Evolutionary conservation across 192 early-diverging fungal genomes (phyloP), one percentile per base, ranked within the genome.

Genomic region (Cetraspora pellucida): DNA sequence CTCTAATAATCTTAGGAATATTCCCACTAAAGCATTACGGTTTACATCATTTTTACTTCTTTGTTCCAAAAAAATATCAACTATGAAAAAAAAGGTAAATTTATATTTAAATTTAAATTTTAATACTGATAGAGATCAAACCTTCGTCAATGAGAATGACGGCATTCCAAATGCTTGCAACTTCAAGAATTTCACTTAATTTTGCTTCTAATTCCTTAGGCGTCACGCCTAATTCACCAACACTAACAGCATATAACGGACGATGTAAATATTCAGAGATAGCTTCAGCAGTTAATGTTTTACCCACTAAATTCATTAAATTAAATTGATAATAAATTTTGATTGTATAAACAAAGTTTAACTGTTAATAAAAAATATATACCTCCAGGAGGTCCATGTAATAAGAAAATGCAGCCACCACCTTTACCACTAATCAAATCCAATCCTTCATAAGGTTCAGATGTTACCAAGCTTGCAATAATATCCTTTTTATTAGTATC

Each of bases 201-300:
- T 85, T 55, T n/a, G 46, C 31, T 80, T 89, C 89, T 81, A 90
- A 81, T 4, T 81, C 83, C 60, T 89, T 83, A 7, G 85, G 85
- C 17, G 81, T 84, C 28, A 78, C 82, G 0, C 89, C 89, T 21
- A 90, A 83, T 79, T 90, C 89, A 19, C 87, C 88, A 83, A 90
- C 86, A 31, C 83, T 89, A 7, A 89, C 85, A 59, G 85, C 89
- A 68, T 87, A 89, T 14, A 89, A 76, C 3, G 88, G 88, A 49
- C 75, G 74, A 46, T 88, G 86, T 19, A 89, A 66, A 7, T 81
- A 72, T 60, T 89, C 88, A 17, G 86, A 81, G 57, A 89, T 88
- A 6, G 86, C 87, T 76, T 89, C 88, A 27, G 86, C 87, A 14
- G 88, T 89, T 58, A 89, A 75, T n/a, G 88, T 89, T 77, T 89